Base-by-base conservation (phyloP, 768 basidiomycete species). In the Leccinum disarticulatum region DNA sequence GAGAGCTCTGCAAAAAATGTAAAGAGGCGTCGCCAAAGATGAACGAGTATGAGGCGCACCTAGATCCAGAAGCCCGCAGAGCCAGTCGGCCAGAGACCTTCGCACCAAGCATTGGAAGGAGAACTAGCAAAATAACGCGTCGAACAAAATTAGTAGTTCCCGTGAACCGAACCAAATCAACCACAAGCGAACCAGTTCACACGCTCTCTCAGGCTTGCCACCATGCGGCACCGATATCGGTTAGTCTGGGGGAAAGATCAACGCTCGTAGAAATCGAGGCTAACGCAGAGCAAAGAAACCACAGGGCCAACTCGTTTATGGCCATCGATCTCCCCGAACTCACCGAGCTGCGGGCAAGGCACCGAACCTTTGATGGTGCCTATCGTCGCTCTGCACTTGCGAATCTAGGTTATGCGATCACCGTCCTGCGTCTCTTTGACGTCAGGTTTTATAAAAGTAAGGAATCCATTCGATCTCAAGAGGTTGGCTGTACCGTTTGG, bases 341-440 rank as follows among this genome's bases (percentile, higher is more conserved):
- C 55, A 84, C 84, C 25, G 91, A 94, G 69, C 73, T 94, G 17
- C 81, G 92, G 14, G 92, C 92, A 1, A 80, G 91, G 30, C 86
- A 90, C 64, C 80, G 92, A 46, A 94, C 92, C 0, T 93, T 92
- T 68, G 83, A 93, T 55, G 91, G 90, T 15, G 90, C 91, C 14
- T 93, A 93, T 73, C 81, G 80, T 41, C 84, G 91, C 28, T 88
- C 86, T 0, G 91, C 91, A 0, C 77, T 94, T 9, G 84, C 85
- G 14, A 84, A 85, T 58, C 78, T 95, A 2, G 87, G 90, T 0
- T 91, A 89, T 67, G 81, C 88, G 1, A 72, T 93, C 56, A 81
- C 90, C 0, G 82, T 93, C 55, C 77, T 94, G 10, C 84, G 90
- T 50, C 80, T 94, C n/a, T 95, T 94, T 64, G 88, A 93, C 66